Evolutionary conservation across 2,329 filamentous ascomycete species (phyloP).

Genomic region (Colletotrichum orbiculare): DNA sequence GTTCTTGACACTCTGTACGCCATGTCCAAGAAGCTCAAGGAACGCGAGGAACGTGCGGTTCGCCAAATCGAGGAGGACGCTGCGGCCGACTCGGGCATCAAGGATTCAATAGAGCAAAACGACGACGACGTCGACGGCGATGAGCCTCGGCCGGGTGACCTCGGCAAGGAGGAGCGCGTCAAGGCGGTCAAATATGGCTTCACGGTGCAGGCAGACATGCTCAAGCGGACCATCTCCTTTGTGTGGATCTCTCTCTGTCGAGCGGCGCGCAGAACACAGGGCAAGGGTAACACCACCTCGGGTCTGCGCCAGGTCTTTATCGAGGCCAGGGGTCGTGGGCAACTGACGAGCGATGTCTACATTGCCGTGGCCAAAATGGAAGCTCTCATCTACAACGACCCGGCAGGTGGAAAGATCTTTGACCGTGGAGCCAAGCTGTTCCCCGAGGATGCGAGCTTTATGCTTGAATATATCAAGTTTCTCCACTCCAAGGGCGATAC

Average conservation of each 20-base stretch:
- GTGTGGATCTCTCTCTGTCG: slow-evolving; percentile 96
- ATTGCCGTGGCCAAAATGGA: slow-evolving; percentile 93
- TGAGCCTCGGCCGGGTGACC: slow-evolving; percentile 46
- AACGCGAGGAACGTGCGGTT: slow-evolving; percentile 69
- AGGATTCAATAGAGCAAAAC: slow-evolving; percentile 55
- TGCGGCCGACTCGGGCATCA: slow-evolving; percentile 49
- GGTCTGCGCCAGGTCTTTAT: slow-evolving; percentile 90
- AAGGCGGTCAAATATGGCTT: slow-evolving; percentile 73
- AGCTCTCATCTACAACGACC: slow-evolving; percentile 94
- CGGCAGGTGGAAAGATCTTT: slow-evolving; percentile 93
- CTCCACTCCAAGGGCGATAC: slow-evolving; percentile 92
- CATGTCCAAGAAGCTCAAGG: slow-evolving; percentile 78
- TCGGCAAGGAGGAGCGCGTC: slow-evolving; percentile 72
- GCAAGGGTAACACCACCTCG: slow-evolving; percentile 71
- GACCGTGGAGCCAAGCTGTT: slow-evolving; percentile 94
- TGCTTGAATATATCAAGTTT: slow-evolving; percentile 96
- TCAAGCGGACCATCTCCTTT: slow-evolving; percentile 89
- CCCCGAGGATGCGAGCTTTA: slow-evolving; percentile 91
- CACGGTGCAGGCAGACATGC: slow-evolving; percentile 76
- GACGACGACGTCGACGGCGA: slow-evolving; percentile 57
- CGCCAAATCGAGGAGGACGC: slow-evolving; percentile 66
- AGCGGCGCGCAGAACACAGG: slow-evolving; percentile 93
- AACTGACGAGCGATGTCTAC: slow-evolving; percentile 94
- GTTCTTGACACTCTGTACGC: slow-evolving; percentile 90
- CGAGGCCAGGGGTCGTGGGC: slow-evolving; percentile 87